These are phyloP conservation scores for Brachypodium distachyon DNA, from an alignment of 202 grass and related monocot genomes.

Conservation along the genomic window DNA sequence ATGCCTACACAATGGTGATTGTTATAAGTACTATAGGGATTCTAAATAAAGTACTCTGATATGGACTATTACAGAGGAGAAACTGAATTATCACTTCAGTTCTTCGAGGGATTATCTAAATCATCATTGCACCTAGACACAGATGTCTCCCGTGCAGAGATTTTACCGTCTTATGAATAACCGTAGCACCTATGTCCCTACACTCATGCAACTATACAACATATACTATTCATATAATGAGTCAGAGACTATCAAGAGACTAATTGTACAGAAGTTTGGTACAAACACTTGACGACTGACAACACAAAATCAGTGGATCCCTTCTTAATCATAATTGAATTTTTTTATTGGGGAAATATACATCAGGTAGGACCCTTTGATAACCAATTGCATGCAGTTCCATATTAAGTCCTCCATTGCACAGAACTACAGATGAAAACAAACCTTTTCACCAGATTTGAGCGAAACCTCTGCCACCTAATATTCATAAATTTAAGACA, in stretches of 20 bases:
- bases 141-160: no score
- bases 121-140: conserved; percentile 7
- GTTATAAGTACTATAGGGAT: no score
- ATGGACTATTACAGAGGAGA: not conserved
- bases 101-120: conserved; percentile 16
- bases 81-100: not conserved
- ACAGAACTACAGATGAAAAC: conserved; percentile 58
- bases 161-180: no score
- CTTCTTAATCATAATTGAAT: conserved; percentile 79
- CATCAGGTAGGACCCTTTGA: conserved; percentile 47
- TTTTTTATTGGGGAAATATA: conserved; percentile 88
- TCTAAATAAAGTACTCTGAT: no score
- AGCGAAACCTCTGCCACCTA: no score
- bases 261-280: not conserved
- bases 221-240: not conserved
- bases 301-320: not conserved
- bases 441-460: no score
- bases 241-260: not conserved
- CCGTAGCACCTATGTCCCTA: no score
- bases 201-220: not conserved
- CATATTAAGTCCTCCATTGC: conserved; percentile 81
- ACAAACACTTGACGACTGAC: not conserved
- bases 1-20: no score
- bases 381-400: conserved; percentile 60
- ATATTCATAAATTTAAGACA: no score